Evolutionary conservation across 2,329 filamentous ascomycete species (phyloP).

Genomic region (Xylariales sp.): DNA sequence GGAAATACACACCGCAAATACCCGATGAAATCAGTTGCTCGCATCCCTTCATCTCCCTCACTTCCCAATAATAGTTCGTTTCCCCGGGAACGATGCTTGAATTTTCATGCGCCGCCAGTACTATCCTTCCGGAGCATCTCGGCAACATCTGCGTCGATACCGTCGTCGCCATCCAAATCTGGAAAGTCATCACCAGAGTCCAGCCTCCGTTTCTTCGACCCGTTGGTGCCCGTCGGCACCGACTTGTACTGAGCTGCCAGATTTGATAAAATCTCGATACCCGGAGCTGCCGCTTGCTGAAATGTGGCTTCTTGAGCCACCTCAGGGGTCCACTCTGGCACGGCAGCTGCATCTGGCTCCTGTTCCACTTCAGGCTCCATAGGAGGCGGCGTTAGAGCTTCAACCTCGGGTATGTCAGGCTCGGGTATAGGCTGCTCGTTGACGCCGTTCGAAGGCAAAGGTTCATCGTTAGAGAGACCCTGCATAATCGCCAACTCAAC

Average conservation of each 20-base stretch:
- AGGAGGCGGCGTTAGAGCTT: slow-evolving; percentile 79
- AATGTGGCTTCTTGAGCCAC: slow-evolving; percentile 18
- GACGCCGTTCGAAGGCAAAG: slow-evolving; percentile 42
- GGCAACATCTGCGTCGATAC: slow-evolving; percentile 52
- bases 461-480: slow-evolving; percentile 60
- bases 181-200: slow-evolving; percentile 49
- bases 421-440: slow-evolving; percentile 48
- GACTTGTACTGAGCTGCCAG: slow-evolving; percentile 43
- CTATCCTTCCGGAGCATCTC: slow-evolving; percentile 47
- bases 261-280: slow-evolving; percentile 36
- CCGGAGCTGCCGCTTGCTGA: slow-evolving; percentile 22
- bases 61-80: too few relatives aligned
- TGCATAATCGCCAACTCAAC: slow-evolving; percentile 91
- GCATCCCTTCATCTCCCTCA: too few relatives aligned
- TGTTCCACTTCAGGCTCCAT: slow-evolving; percentile 29
- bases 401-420: slow-evolving; percentile 72
- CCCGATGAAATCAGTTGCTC: too few relatives aligned
- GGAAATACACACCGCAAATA: too few relatives aligned
- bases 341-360: slow-evolving; percentile 15
- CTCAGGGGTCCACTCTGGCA: slow-evolving; percentile 17
- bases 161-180: slow-evolving; percentile 49
- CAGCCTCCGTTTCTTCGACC: slow-evolving; percentile 52
- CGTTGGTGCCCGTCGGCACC: slow-evolving; percentile 44
- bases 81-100: too few relatives aligned
- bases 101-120: slow-evolving; percentile 13